Conservation (phyloP, 306 rosid species). For the Acacia crassicarpa region DNA sequence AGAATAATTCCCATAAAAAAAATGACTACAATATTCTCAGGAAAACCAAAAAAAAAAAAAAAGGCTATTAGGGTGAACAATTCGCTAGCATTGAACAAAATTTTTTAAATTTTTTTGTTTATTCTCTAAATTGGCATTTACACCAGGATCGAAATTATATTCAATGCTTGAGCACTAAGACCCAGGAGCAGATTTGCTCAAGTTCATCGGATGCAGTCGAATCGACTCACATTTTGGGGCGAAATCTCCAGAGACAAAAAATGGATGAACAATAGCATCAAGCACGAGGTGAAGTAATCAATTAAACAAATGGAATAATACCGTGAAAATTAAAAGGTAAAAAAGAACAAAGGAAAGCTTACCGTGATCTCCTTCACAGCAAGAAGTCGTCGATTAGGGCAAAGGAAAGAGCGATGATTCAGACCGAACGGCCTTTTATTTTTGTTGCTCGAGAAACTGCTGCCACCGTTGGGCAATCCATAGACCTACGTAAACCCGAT, state of each 20-base stretch:
- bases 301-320: background rate
- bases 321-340: background rate
- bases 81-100: background rate
- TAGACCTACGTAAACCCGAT: background rate
- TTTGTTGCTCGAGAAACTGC: conserved; percentile 35
- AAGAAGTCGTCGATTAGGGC: conserved; percentile 30
- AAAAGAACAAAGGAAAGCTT: background rate
- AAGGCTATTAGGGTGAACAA: background rate
- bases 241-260: background rate
- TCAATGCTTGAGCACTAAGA: background rate
- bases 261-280: background rate
- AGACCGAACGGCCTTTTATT: conserved; percentile 27
- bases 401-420: background rate
- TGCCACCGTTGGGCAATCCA: background rate
- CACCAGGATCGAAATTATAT: background rate
- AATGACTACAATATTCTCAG: background rate
- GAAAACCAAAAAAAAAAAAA: background rate
- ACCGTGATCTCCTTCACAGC: conserved; percentile 20
- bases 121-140: conserved; percentile 12
- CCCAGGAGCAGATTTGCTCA: background rate
- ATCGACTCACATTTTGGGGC: conserved; percentile 8
- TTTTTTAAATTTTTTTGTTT: background rate
- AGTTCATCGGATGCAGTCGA: background rate
- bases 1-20: background rate
- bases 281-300: background rate